Evolutionary conservation across 495 filamentous ascomycete species (phyloP), one percentile per base, ranked within the genome.

Genomic region (Aspergillus bridgeri): DNA sequence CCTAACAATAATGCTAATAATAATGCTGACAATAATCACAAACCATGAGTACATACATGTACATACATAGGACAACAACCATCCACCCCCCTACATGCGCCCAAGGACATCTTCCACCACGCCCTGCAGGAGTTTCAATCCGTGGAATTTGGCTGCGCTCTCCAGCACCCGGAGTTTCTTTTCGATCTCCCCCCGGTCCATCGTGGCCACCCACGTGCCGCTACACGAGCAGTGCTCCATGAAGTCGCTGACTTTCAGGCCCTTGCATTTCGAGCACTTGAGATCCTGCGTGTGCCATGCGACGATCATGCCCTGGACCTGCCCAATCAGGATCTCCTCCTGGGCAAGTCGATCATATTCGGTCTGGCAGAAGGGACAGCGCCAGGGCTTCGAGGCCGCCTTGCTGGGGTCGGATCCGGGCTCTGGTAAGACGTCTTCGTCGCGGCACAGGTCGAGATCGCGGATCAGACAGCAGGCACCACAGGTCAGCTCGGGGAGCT

Each of bases 161-260:
- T 78, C 79, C 65, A 88, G 81, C 18, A 96, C 88, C 49, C 71
- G 77, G 59, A 98, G 61, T 67, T 75, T 78, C 67, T 79, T 83
- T 60, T 83, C 63, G 21, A 92, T 76, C 42, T 88, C 89, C n/a
- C 82, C 85, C 62, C 81, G 80, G 66, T 87, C 79, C 53, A 92
- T 73, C 23, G 83, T 91, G 58, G 83, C 82, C 17, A 74, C 80
- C 94, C 94, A 98, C 45, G 74, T 79, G 6, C 95, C 93, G 50
- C 88, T 88, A 75, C 94, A 98, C 23, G 86, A 87, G 70, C 94
- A 98, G 73, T 98, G 93, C 72, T 98, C 94, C 86, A 92, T 88
- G 67, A 98, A 95, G 64, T 96, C 94, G 75, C 94, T 97, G 43
- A 88, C 79, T 70, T 91, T 79, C 6, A 81, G 67, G 9, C 55